Percentiles rank a stretch among this genome's conserved stretches.
Evolutionary conservation across 78 protist species (phyloP).

Genomic region (Pigoraptor vietnamica): DNA sequence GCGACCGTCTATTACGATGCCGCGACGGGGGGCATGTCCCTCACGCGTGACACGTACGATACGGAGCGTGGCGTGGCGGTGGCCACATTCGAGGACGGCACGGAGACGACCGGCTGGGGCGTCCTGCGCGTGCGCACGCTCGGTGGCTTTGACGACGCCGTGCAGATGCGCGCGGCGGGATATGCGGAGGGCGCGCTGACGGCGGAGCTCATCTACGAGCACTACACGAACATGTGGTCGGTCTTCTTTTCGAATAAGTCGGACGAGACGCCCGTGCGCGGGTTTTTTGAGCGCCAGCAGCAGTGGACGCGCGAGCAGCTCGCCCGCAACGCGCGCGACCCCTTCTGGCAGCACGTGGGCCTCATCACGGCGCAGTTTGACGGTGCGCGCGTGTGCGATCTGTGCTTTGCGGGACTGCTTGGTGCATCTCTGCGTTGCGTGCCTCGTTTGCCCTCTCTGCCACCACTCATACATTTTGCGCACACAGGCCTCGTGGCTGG

Average conservation of each 20-base stretch:
- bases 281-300: constrained; percentile 20
- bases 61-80: too few species aligned
- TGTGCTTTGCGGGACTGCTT: too few species aligned
- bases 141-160: too few species aligned
- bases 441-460: too few species aligned
- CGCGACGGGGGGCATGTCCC: too few species aligned
- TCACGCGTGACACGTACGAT: too few species aligned
- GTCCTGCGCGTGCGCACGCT: too few species aligned
- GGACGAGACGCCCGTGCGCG: background rate
- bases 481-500: constrained; percentile 5
- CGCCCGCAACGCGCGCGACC: background rate
- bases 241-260: constrained; percentile 8
- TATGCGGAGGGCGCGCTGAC: constrained; percentile 51
- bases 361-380: constrained; percentile 22
- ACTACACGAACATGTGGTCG: constrained; percentile 15
- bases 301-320: constrained; percentile 15
- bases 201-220: constrained; percentile 20
- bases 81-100: too few species aligned
- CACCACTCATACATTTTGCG: too few species aligned
- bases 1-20: too few species aligned
- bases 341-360: constrained; percentile 52
- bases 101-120: too few species aligned
- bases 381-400: background rate
- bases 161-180: constrained; percentile 49
- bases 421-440: too few species aligned